These are phyloP conservation scores for Cryptococcus sp. DNA, from an alignment of 1,284 basidiomycete genomes.

Conservation along the genomic window DNA sequence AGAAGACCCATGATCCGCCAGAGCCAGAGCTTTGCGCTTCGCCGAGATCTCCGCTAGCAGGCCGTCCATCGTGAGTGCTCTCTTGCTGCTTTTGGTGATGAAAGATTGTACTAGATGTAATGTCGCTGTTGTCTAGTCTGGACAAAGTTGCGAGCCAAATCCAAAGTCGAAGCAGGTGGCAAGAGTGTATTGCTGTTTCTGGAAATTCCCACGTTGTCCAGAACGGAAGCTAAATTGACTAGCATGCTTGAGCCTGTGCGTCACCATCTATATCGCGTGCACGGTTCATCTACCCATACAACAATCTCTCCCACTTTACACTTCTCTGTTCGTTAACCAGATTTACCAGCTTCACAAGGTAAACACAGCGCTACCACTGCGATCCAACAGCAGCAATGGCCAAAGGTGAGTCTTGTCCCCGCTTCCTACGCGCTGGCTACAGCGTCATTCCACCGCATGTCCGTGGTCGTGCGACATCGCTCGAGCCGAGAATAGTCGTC, in stretches of 20 bases:
- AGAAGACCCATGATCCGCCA: constrained; percentile 3
- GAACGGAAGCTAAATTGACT: no score
- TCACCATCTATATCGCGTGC: no score
- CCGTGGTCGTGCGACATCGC: not conserved
- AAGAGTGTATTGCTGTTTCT: constrained; percentile 7
- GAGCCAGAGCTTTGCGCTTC: constrained; percentile 71
- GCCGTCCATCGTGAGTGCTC: constrained; percentile 39
- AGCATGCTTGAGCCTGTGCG: no score
- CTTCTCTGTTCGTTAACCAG: no score
- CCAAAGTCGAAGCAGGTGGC: constrained; percentile 1
- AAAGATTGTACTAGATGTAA: not conserved
- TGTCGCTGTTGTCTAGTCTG: not conserved
- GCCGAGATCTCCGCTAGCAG: constrained; percentile 71
- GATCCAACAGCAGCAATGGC: constrained; percentile 57
- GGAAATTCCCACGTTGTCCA: constrained; percentile 2
- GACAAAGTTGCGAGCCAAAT: not conserved
- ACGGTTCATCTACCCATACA: no score
- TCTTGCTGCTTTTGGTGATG: not conserved
- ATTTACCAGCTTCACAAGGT: no score
- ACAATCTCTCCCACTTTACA: no score
- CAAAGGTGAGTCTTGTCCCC: constrained; percentile 56
- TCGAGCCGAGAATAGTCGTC: not conserved
- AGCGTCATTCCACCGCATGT: not conserved
- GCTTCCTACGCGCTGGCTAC: not conserved
- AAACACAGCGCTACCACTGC: no score